Evolutionary conservation across 2,329 filamentous ascomycete genomes (phyloP), one percentile per base, ranked within the genome.

Genomic region (Ophiocordyceps camponoti-floridani): DNA sequence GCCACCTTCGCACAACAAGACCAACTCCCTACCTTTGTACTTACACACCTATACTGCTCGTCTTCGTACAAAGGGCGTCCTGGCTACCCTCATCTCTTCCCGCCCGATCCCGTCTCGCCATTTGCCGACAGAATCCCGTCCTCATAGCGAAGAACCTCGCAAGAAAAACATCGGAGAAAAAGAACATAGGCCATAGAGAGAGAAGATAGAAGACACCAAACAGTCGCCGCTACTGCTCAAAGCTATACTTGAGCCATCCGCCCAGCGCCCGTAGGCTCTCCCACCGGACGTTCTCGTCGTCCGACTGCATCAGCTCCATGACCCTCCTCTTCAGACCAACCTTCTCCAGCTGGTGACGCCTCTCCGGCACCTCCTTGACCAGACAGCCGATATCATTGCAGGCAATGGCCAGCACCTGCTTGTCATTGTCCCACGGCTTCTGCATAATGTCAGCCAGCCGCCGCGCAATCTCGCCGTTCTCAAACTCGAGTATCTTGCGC

Each of bases 221-320:
- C 23, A 23, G 23, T 3, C 23, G 18, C 48, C 54, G 54, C 48
- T 50, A 52, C 50, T 59, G 54, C 52, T 77, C 73, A 52, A 78
- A 77, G 61, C 72, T 77, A 54, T 77, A 78, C 67, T 77, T 76
- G 55, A 78, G 60, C 74, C 74, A 78, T 16, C 72, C 71, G 18
- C 73, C 74, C 38, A 95, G 77, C 14, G 88, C 87, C 55, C 82
- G 77, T 65, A 95, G 65, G 62, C 84, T 91, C 69, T 95, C 88
- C 86, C 87, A 95, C 57, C 88, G 73, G 42, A 95, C 85, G 47
- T 77, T 80, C 67, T 94, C 87, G 55, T 94, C 86, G 47, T 78
- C 72, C 57, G 93, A 85, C 55, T 77, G 79, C 88, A 95, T 95
- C 56, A 95, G 69, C 65, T 87, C 84, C 87, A 95, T 94, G 48